Base-by-base conservation (phyloP, 192 early-diverging fungal genomes). In the Coemansia umbellata region DNA sequence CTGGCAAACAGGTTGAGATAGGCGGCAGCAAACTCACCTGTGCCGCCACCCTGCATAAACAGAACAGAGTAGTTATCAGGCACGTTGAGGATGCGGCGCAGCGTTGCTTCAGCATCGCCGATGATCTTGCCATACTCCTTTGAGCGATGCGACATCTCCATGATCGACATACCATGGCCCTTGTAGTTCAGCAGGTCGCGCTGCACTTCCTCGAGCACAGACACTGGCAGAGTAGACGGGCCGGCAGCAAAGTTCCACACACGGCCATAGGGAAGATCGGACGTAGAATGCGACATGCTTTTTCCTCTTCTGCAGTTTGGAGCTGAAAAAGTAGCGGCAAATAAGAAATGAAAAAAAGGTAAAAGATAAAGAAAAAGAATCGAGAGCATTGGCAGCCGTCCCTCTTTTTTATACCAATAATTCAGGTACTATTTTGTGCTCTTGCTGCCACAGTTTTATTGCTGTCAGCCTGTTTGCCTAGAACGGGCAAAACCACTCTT, bases 61-160 rank as follows among this genome's bases (percentile, higher is more conserved):
- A 94, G 47, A 28, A 98, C 82, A 35, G 84, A 80, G 80, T 99
- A 95, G 81, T 93, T 91, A 51, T 80, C 78, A 23, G 95, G 95
- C 36, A 99, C 80, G n/a, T 78, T 60, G 37, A 97, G 78, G 10
- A 95, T 65, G 3, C 58, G 55, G 10, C 83, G 81, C 37, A 95
- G 83, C 18, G 90, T 78, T 2, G 67, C 57, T 57, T 97, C 86
- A 8, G 97, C 87, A 15, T 74, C 74, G 47, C 78, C 66, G 57
- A 93, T 79, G 56, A 95, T 84, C 13, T 62, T 60, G 33, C 87
- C 90, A 55, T 94, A 99, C 8, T 82, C 74, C 53, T 81, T 82
- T 23, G 91, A 91, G 31, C 97, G 91, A 63, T 99, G 95, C 7
- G 93, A 95, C 65, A 99, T 78, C 60, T 97, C 95, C 84, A 99